Base-by-base conservation (phyloP, 176 grass and related monocot genomes). In the Paspalum vaginatum region DNA sequence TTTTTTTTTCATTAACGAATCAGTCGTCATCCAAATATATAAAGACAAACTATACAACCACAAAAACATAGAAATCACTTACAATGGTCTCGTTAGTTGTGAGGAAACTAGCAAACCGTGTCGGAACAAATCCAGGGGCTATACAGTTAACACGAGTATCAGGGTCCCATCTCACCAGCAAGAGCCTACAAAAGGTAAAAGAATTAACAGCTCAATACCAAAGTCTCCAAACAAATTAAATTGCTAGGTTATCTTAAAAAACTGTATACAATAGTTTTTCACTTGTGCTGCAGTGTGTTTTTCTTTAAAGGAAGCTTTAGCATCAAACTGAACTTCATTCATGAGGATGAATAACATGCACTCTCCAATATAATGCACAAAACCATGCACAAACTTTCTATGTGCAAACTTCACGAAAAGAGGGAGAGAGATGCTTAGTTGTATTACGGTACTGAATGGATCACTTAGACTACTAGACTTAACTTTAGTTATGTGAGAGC, bases 51-150 rank as follows among this genome's bases (percentile, higher is more conserved):
- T 60, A 75, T 18, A 55, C 16, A 75, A 56, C 2, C 3, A 12
- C 21, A 72, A 77, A 38, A 32, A 63, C 60, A 48, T 27, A 66
- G 49, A 37, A 72, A 89, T 84, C 75, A 88, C 96, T 85, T 83
- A 98, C 96, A 79, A 98, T 15, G 60, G 79, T 65, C 15, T 86
- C 92, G 84, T 95, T 91, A 74, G 72, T 86, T 56, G 84, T 91
- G 24, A 95, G 88, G 71, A 98, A 98, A 75, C 77, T 59, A 88
- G 96, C 90, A 89, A 98, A 98, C 78, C 85, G 80, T 24, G 96
- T 98, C 40, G 96, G 96, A 69, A 98, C 96, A 79, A 98, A 98
- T 86, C 96, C 96, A 86, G 96, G 96, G 68, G 96, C 96, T 82
- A 98, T 86, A 81, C 96, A 98, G 83, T 98, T 98, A 63, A 98